These are phyloP conservation scores for Vitis vinifera DNA, from an alignment of 164 flowering plant genomes.

Conservation along the genomic window ASM3070453v1 NC_081821.1:3839501-3840000, in stretches of 20 bases:
- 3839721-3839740: background rate
- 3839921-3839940: constrained; percentile 33
- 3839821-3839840: constrained; percentile 52
- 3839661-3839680: too few relatives aligned
- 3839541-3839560: too few relatives aligned
- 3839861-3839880: constrained; percentile 45
- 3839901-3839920: constrained; percentile 34
- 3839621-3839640: too few relatives aligned
- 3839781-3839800: constrained; percentile 52
- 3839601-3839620: too few relatives aligned
- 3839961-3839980: constrained; percentile 55
- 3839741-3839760: constrained; percentile 89
- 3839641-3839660: too few relatives aligned
- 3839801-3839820: constrained; percentile 62
- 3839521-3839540: too few relatives aligned
- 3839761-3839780: constrained; percentile 85
- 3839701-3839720: background rate
- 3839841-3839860: constrained; percentile 27
- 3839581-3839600: too few relatives aligned
- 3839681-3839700: too few relatives aligned
- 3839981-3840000: constrained; percentile 40
- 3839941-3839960: constrained; percentile 47
- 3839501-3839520: too few relatives aligned
- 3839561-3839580: too few relatives aligned
- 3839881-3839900: constrained; percentile 52